Evolutionary conservation across 1,284 basidiomycete species (phyloP), one percentile per base, ranked within the genome.

Genomic region (Irpex sp.): DNA sequence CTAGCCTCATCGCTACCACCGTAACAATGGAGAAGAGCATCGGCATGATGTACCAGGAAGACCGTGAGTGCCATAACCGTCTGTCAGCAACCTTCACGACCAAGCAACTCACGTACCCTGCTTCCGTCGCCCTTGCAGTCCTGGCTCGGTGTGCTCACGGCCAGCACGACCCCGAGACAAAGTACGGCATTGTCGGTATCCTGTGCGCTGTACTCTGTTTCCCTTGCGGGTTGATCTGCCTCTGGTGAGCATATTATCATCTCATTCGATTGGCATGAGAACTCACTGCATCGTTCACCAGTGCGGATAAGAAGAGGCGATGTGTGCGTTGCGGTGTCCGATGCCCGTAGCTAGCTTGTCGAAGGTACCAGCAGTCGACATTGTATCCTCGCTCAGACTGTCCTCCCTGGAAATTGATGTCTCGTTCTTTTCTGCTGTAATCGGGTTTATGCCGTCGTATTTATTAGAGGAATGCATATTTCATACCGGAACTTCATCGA

Each of bases 161-260:
- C 7, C 52, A 66, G 11, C 65, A 66, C 56, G 60, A 64, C 37
- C 36, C 57, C 26, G 59, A 62, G 55, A 64, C 58, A 19, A 64
- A 69, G 55, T 65, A 70, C 62, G 69, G 69, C 2, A 59, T 62
- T 19, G 48, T 66, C 15, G 70, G 70, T 11, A 70, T 71, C 58
- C 67, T 70, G 59, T 59, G 57, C 48, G 68, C 69, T 2, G 64
- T 71, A 31, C 31, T 70, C 6, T 66, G 64, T 62, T 71, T 71
- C 61, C 70, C 70, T 2, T 65, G 68, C 17, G 70, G 70, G 3
- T 57, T 71, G 31, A 59, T 69, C 1, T 68, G 64, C 52, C 61
- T 71, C 5, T 62, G 69, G 70, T 71, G 44, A 59, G 70, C 68
- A 11, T 11, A 19, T 15, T 48, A 9, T 4, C 4, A 15, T 4